Percentiles rank a stretch among this genome's conserved stretches.
Evolutionary conservation across 768 basidiomycete species (phyloP).

Genomic region (Cyclocybe cylindracea): DNA sequence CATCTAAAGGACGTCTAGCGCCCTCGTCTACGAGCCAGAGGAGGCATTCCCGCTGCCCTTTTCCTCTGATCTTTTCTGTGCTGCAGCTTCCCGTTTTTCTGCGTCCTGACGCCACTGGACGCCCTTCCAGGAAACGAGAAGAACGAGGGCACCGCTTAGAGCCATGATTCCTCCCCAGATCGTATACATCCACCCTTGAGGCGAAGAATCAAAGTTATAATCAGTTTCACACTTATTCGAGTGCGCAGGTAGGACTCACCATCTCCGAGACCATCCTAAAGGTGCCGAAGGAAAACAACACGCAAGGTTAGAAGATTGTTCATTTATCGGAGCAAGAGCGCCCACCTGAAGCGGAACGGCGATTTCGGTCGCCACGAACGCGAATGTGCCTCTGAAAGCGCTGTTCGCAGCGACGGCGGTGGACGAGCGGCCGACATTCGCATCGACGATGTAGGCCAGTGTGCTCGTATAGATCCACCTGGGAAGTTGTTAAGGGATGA

Average conservation of each 20-base stretch:
- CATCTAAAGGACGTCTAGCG: no score
- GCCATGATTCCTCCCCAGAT: no score
- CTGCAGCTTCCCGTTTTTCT: no score
- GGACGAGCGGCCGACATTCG: slow-evolving; percentile 79
- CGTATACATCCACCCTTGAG: no score
- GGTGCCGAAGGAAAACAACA: not conserved
- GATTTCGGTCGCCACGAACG: slow-evolving; percentile 70
- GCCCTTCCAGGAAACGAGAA: no score
- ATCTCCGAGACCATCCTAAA: slow-evolving; percentile 69
- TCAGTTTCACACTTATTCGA: not conserved
- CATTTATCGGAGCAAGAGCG: slow-evolving; percentile 1
- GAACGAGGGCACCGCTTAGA: no score
- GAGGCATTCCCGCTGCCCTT: no score
- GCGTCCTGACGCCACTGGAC: no score
- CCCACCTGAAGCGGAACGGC: slow-evolving; percentile 72
- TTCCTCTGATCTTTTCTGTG: no score
- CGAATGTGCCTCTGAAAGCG: slow-evolving; percentile 68
- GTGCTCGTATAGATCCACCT: slow-evolving; percentile 44
- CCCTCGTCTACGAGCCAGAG: no score
- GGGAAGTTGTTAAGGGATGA: not conserved
- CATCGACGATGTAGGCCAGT: slow-evolving; percentile 84
- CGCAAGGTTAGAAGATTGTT: not conserved
- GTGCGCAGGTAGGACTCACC: slow-evolving; percentile 38
- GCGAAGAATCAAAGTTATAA: not conserved
- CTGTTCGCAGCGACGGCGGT: slow-evolving; percentile 79